These are phyloP conservation scores for Neofusicoccum umdonicola DNA, from an alignment of 2,329 filamentous ascomycete genomes.

Conservation along the genomic window DNA sequence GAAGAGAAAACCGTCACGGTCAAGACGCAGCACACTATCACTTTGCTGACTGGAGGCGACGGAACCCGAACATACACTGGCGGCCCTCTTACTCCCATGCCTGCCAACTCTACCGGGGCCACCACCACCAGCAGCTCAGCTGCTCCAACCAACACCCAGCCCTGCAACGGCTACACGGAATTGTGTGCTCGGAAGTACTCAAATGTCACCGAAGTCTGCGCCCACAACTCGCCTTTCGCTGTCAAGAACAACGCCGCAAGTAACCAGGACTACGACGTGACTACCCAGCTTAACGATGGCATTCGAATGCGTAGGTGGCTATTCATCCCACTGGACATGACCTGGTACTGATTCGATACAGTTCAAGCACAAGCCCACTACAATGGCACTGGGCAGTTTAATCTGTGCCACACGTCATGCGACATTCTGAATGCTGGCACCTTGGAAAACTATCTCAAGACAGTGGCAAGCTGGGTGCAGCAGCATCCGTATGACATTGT, in stretches of 20 bases:
- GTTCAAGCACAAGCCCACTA: constrained; percentile 61
- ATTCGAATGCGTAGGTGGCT: constrained; percentile 33
- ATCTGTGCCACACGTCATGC: constrained; percentile 85
- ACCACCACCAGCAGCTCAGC: constrained; percentile 28
- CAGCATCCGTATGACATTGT: constrained; percentile 81
- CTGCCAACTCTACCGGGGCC: neutral
- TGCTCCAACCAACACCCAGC: constrained; percentile 39
- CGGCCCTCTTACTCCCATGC: constrained; percentile 2
- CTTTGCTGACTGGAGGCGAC: constrained; percentile 10
- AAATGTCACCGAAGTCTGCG: constrained; percentile 42
- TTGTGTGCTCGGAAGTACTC: constrained; percentile 40
- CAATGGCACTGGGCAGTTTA: constrained; percentile 53
- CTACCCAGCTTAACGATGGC: constrained; percentile 40
- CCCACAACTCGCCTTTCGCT: constrained; percentile 41
- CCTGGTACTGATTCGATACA: constrained; percentile 26
- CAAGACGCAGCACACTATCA: constrained; percentile 8
- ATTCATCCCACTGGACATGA: neutral
- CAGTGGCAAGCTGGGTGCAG: constrained; percentile 70
- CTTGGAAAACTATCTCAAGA: constrained; percentile 68
- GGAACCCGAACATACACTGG: constrained; percentile 10
- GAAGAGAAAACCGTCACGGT: constrained; percentile 11
- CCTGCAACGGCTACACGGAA: constrained; percentile 43
- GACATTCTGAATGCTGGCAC: constrained; percentile 78
- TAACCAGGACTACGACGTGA: constrained; percentile 39
- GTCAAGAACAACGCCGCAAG: constrained; percentile 32